phyloP scores from a whole-genome alignment of 345 rosid genomes.

The Mallotus nudiflorus region DNA sequence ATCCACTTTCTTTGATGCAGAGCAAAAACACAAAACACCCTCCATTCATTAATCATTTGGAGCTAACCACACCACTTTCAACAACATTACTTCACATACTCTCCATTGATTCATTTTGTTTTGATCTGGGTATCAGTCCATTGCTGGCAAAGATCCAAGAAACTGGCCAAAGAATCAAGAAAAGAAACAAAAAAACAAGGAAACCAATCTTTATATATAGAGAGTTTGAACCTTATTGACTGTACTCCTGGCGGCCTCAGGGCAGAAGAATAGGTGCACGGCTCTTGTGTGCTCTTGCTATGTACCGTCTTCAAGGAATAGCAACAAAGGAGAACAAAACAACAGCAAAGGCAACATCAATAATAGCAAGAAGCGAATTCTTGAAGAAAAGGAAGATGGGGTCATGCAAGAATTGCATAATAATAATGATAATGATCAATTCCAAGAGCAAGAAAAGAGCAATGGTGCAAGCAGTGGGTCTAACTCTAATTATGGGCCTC shows the following conservation, averaged over 20 bases:
- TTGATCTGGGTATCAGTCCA: constrained; percentile 9
- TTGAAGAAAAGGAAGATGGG: constrained; percentile 40
- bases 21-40: constrained; percentile 16
- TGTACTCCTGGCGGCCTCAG: constrained; percentile 70
- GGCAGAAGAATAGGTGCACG: constrained; percentile 61
- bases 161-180: constrained; percentile 6
- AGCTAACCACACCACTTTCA: not conserved
- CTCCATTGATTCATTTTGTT: constrained; percentile 13
- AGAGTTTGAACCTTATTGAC: not conserved
- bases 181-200: not conserved
- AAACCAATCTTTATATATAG: not conserved
- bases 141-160: not conserved
- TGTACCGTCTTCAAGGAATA: constrained; percentile 46
- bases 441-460: constrained; percentile 19
- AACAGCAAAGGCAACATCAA: constrained; percentile 8
- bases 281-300: constrained; percentile 73
- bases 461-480: constrained; percentile 23
- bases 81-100: not conserved
- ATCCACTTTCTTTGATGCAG: constrained; percentile 27
- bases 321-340: constrained; percentile 24
- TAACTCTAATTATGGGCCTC: constrained; percentile 31
- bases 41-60: constrained; percentile 12
- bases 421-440: not conserved
- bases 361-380: constrained; percentile 25
- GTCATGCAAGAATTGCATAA: constrained; percentile 26